Percentiles rank a stretch among this genome's conserved stretches.
Conservation (phyloP, 306 rosid genomes). For the Pachyrhizus erosus region DNA sequence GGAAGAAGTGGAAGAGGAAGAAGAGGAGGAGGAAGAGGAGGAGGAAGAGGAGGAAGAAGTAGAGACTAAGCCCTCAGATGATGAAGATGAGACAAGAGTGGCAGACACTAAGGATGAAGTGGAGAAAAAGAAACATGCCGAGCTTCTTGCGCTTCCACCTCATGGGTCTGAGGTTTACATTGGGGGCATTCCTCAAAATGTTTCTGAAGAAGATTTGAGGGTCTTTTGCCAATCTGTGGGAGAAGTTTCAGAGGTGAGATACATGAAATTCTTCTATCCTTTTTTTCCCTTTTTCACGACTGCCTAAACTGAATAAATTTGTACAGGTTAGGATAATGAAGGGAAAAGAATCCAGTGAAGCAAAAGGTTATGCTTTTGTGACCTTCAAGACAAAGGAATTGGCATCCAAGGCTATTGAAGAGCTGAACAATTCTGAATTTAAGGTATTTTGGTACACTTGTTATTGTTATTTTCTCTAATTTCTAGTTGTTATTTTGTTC, state of each 20-base stretch:
- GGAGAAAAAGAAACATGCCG: conserved; percentile 61
- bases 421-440: conserved; percentile 62
- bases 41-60: conserved; percentile 44
- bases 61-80: conserved; percentile 45
- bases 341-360: conserved; percentile 61
- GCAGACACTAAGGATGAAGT: conserved; percentile 39
- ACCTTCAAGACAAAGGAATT: conserved; percentile 72
- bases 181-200: conserved; percentile 68
- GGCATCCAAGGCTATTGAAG: conserved; percentile 71
- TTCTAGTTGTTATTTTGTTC: conserved; percentile 8
- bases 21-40: conserved; percentile 55
- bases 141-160: conserved; percentile 83
- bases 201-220: conserved; percentile 69
- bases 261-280: conserved; percentile 17
- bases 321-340: conserved; percentile 75
- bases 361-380: conserved; percentile 74
- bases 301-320: conserved; percentile 25
- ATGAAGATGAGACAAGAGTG: conserved; percentile 45
- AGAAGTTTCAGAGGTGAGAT: conserved; percentile 68
- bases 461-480: conserved; percentile 18
- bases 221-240: conserved; percentile 71
- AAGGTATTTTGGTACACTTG: conserved; percentile 52
- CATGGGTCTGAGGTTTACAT: conserved; percentile 80
- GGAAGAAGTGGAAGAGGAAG: conserved; percentile 64
- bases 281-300: background rate